Percentiles rank a stretch among this genome's conserved stretches.
phyloP scores from a whole-genome alignment of 768 basidiomycete species.

The Tylopilus sp. region DNA sequence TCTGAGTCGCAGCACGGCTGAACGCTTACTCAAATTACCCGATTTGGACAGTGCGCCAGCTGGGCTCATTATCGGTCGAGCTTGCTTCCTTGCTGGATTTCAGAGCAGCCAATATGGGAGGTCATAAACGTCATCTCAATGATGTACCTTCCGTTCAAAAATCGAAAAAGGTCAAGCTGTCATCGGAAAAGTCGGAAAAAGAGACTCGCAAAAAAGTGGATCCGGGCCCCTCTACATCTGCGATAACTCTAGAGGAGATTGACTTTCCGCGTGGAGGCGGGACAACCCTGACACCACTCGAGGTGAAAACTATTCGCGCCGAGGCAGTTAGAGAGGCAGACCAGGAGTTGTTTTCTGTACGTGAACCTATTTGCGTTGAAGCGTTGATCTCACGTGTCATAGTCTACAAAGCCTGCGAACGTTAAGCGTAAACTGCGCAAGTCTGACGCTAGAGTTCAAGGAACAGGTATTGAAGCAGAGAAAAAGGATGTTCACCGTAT shows the following conservation, averaged over 20 bases:
- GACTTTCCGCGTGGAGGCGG: conserved; percentile 98
- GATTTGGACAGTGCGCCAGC: conserved; percentile 18
- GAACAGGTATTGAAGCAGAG: conserved; percentile 28
- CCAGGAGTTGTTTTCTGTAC: conserved; percentile 69
- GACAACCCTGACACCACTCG: conserved; percentile 80
- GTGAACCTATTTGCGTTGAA: conserved; percentile 14
- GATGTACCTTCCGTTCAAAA: conserved; percentile 47
- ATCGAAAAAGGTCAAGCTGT: conserved; percentile 60
- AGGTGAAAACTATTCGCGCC: conserved; percentile 80
- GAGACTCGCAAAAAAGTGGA: conserved; percentile 22
- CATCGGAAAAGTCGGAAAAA: conserved; percentile 25
- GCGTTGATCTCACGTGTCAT: conserved; percentile 27
- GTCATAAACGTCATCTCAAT: conserved; percentile 62
- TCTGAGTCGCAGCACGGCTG: no score
- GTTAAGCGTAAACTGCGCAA: conserved; percentile 46
- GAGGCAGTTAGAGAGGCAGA: conserved; percentile 87
- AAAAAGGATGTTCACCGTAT: conserved; percentile 59
- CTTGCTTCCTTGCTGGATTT: neutral
- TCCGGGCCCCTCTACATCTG: conserved; percentile 34
- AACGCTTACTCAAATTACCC: conserved; percentile 2
- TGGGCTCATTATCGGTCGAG: no score
- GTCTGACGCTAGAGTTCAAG: conserved; percentile 37
- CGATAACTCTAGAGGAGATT: conserved; percentile 60
- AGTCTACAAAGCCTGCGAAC: conserved; percentile 40
- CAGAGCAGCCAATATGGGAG: conserved; percentile 32